Evolutionary conservation across 2,329 filamentous ascomycete genomes (phyloP).

Genomic region (Lasiodiplodia hormozganensis): DNA sequence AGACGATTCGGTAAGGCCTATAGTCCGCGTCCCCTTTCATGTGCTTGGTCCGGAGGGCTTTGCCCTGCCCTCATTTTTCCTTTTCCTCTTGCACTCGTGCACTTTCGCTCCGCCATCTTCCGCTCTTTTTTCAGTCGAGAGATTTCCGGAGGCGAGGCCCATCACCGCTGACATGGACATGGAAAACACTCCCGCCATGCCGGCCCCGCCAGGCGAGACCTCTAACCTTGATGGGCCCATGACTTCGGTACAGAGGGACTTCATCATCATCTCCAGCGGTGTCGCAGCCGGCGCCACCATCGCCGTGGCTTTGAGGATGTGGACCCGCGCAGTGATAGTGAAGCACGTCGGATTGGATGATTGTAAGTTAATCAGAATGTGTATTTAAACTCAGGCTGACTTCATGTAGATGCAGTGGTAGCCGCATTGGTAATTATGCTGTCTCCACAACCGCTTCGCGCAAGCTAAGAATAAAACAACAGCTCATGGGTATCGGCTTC

Average conservation of each 20-base stretch:
- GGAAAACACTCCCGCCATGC: slow-evolving; percentile 14
- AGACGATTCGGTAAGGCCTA: neutral
- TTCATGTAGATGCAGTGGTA: slow-evolving; percentile 2
- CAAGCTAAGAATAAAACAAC: slow-evolving; percentile 4
- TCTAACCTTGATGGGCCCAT: slow-evolving; percentile 3
- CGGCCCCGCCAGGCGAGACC: slow-evolving; percentile 12
- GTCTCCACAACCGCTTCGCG: neutral
- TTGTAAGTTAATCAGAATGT: neutral
- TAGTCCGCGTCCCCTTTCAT: neutral
- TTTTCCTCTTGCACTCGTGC: neutral
- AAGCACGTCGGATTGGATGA: slow-evolving; percentile 10
- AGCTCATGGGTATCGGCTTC: slow-evolving; percentile 14
- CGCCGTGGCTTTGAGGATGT: neutral
- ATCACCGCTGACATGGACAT: slow-evolving; percentile 6
- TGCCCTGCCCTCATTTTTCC: neutral
- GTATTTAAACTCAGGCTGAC: neutral
- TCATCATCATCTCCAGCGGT: slow-evolving; percentile 4
- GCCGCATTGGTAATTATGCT: slow-evolving; percentile 4
- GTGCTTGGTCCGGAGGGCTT: neutral
- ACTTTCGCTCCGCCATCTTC: neutral
- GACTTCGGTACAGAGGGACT: slow-evolving; percentile 3
- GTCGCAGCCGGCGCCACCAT: neutral
- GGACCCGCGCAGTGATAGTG: neutral
- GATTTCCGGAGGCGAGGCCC: neutral
- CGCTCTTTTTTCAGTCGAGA: neutral